These are phyloP conservation scores for Deinandra increscens DNA, from an alignment of 129 eudicot genomes.

Conservation along the genomic window DNA sequence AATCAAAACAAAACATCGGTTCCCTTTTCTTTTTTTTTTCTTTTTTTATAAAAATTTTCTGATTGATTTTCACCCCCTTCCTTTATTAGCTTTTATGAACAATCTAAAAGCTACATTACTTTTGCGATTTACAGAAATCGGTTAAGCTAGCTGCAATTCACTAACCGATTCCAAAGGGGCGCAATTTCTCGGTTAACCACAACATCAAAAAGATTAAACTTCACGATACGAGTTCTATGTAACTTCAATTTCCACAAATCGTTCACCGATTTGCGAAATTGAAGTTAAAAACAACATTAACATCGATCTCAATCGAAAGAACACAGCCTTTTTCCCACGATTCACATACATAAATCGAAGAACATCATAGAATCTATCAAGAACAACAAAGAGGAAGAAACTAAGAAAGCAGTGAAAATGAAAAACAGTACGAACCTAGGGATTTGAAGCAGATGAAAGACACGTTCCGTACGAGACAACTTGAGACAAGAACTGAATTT, in stretches of 20 bases:
- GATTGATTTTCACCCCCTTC: background rate
- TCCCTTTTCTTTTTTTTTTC: too few relatives aligned
- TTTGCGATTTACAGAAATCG: conserved; percentile 3
- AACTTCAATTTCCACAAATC: background rate
- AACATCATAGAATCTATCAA: background rate
- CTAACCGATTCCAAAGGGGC: background rate
- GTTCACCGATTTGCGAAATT: background rate
- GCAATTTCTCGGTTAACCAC: conserved; percentile 5
- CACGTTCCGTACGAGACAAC: conserved; percentile 39
- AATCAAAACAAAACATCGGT: too few relatives aligned
- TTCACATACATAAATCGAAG: conserved; percentile 16
- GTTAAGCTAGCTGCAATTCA: background rate
- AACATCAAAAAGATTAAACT: conserved; percentile 1
- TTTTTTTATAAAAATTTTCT: too few relatives aligned
- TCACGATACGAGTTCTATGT: background rate
- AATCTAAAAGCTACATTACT: conserved; percentile 22
- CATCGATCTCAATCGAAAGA: conserved; percentile 16
- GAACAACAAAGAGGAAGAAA: too few relatives aligned
- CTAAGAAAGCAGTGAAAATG: conserved; percentile 15
- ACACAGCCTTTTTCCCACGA: background rate
- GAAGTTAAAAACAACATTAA: background rate
- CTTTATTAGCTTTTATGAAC: background rate
- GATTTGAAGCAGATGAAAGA: conserved; percentile 25
- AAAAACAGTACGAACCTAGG: conserved; percentile 47
- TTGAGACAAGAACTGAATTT: conserved; percentile 31